Evolutionary conservation across 305 asterid genomes (phyloP), one percentile per base, ranked within the genome.

Genomic region (Rubia occidens): DNA sequence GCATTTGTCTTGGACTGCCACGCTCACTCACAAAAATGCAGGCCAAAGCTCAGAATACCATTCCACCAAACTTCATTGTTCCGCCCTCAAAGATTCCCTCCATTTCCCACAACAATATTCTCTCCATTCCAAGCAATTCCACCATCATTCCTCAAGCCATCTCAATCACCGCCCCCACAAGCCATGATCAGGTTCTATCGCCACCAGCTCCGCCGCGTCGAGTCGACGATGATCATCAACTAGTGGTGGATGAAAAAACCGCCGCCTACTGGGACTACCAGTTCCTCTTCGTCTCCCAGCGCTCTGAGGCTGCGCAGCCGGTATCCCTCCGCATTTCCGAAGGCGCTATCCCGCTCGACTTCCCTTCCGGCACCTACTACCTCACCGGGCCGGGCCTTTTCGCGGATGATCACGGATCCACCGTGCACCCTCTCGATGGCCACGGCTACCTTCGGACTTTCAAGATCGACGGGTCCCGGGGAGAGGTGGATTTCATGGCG

Each of bases 371-470:
- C 32, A 84, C 91, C 5, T 93, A 93, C 77, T 93, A 85, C 68
- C 85, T 93, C 11, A 85, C 98, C 60, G 98, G 98, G 0, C 98
- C 97, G 8, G 98, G 98, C 13, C 79, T 93, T 42, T 93, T 93
- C 74, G 35, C 89, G 35, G 98, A 93, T 45, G 98, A 93, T 75
- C 95, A 93, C 40, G 98, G 98, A 29, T 93, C 98, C 71, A 93
- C 98, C 24, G 98, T 93, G 66, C 98, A 93, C 85, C 98, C 98
- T 42, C 69, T 93, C 6, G 98, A 93, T 55, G 98, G 98, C 3
- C 98, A 90, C 71, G 98, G 98, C 8, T 93, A 93, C 40, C 79
- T 93, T 2, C 80, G 98, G 17, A 71, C 94, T 13, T 93, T 93
- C 69, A 67, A 60, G 1, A 79, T 90, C 65, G 85, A 87, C 42